Base-by-base conservation (phyloP, 371 early-diverging fungal species). In the Lichtheimia corymbifera region DNA sequence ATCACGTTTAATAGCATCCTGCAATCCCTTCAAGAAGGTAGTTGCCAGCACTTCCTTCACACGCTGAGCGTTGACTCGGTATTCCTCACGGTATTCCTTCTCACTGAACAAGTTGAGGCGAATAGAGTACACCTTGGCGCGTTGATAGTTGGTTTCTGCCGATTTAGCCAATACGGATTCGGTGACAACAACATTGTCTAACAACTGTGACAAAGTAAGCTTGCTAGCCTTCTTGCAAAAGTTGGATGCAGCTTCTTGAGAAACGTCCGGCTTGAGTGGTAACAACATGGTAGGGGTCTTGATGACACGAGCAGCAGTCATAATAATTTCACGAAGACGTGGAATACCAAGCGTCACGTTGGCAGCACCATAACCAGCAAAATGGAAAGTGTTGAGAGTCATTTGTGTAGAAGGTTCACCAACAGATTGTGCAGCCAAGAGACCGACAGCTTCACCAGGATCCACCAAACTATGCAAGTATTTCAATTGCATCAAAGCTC, bases 321-420 rank as follows among this genome's bases (percentile, higher is more conserved):
- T 99, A 71, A 99, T 91, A 65, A 99, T 97, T 87, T 99, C 99
- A 72, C 98, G 92, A 54, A 99, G 86, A 84, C 99, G 94, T 25
- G 99, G 99, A 71, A 99, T 99, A 89, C 99, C 99, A 51, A 99
- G 90, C 0, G 99, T 99, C 65, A 99, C 99, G 86, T 98, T 98
- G 79, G 93, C 89, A 66, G 97, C 98, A 79, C 99, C 99, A 70
- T 97, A 97, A 59, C 99, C 99, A 63, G 99, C 99, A 84, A 99
- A 94, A 84, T 99, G 99, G 93, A 99, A 99, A 60, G 99, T 99
- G 83, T 99, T 99, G 50, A 99, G 83, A 22, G 99, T 99, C 99
- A 99, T 99, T 76, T 99, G 99, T 9, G 99, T 99, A 40, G 97
- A 97, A n/a, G 99, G 99, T 80, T 99, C 99, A 64, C 99, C 99